Base-by-base conservation (phyloP, 1,284 basidiomycete genomes). In the Moesziomyces antarcticus region DNA sequence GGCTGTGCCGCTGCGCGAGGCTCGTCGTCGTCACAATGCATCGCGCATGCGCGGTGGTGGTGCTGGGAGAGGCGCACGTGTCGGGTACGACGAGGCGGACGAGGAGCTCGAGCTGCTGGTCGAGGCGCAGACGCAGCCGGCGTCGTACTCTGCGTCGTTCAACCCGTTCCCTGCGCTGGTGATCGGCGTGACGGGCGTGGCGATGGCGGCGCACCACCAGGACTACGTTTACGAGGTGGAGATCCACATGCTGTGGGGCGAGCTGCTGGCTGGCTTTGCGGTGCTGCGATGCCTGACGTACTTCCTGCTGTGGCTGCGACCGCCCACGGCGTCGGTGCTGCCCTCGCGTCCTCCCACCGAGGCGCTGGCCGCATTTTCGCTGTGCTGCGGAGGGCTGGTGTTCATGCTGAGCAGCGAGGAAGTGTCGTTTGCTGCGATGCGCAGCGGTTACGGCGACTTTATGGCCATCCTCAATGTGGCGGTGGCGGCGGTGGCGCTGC, bases 341-440 rank as follows among this genome's bases (percentile, higher is more conserved):
- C 95, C 96, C 2, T 92, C 92, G n/a, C 89, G 94, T 7, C 95
- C 95, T 1, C 95, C 95, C 0, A 97, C 94, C 0, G 95, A 98
- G 86, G 91, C 92, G 1, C 85, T 98, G 47, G 93, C 91, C 6
- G 89, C 92, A 52, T 93, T 98, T 85, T 92, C 92, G 85, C 87
- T 95, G 53, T 89, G 93, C 16, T 90, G 90, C 6, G 95, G 96
- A 48, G 95, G 96, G 4, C 85, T 98, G 58, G 88, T 91, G 53
- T 98, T 98, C 85, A 94, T 97, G 86, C 89, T 95, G 56, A 93
- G 91, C 43, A 91, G 91, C 35, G 95, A 98, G 85, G 94, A 97
- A 82, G 85, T 98, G 11, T 92, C 92, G 6, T 90, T 94, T 73
- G 92, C 92, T 14, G 93, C 94, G 33, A 97, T 98, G 93, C 88